These are phyloP conservation scores for Gracilaria vermiculophylla DNA, from an alignment of 23 red algal genomes.

Conservation along the genomic window DNA sequence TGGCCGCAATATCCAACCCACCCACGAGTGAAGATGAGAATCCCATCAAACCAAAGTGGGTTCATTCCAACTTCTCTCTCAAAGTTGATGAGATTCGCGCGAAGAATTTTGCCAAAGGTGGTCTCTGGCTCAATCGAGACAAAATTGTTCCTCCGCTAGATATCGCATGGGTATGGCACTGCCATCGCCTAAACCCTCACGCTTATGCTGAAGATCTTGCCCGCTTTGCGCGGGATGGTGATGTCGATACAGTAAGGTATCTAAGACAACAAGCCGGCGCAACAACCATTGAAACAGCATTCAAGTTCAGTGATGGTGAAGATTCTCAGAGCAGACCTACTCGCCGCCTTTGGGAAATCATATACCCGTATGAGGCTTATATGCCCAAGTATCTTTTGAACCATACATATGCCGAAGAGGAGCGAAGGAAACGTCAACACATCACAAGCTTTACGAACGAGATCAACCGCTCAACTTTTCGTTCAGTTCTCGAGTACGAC, in stretches of 20 bases:
- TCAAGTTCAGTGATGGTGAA: conserved; percentile 73
- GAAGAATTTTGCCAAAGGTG: conserved; percentile 66
- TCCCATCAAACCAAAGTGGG: conserved; percentile 22
- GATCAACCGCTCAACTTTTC: conserved; percentile 44
- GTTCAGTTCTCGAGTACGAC: conserved; percentile 50
- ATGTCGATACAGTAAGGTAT: background rate
- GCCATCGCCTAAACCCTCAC: conserved; percentile 63
- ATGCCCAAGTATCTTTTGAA: conserved; percentile 57
- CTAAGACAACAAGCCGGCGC: background rate
- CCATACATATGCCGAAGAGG: conserved; percentile 42
- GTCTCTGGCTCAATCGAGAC: conserved; percentile 31
- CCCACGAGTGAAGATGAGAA: background rate
- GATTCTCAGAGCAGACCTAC: conserved; percentile 67
- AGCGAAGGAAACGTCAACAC: conserved; percentile 31
- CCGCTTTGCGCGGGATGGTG: conserved; percentile 9
- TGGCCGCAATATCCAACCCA: conserved; percentile 44
- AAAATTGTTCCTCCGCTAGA: conserved; percentile 60
- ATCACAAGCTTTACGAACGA: conserved; percentile 62
- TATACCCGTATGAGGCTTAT: conserved; percentile 68
- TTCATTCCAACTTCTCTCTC: conserved; percentile 14
- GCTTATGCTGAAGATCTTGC: conserved; percentile 48
- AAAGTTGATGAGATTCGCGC: conserved; percentile 64
- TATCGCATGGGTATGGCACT: conserved; percentile 81
- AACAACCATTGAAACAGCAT: conserved; percentile 48
- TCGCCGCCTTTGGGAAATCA: conserved; percentile 67